Evolutionary conservation across 352 stramenopile species (phyloP).

Genomic region (Globisporangium spinosum): DNA sequence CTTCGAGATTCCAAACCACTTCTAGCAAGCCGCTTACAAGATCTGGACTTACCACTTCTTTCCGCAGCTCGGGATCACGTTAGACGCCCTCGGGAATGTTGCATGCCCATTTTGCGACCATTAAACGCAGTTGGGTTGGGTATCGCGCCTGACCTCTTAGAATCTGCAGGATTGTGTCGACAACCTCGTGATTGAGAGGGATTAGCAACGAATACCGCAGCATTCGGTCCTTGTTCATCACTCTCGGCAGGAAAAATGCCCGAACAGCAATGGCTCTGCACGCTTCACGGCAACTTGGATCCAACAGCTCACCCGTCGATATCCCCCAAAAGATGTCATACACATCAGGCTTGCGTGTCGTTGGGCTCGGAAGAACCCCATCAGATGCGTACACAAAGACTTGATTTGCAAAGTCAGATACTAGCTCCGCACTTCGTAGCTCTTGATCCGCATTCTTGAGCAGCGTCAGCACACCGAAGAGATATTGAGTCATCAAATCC

Average conservation of each 20-base stretch:
- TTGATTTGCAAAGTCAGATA: conserved; percentile 6
- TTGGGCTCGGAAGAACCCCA: neutral
- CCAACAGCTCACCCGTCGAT: neutral
- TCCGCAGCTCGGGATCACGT: neutral
- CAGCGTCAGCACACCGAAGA: neutral
- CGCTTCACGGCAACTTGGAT: neutral
- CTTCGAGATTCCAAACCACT: conserved; percentile 6
- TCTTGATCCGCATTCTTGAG: neutral
- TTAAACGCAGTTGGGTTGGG: neutral
- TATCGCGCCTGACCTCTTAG: neutral
- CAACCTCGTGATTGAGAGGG: neutral
- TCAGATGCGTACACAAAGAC: neutral
- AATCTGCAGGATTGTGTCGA: neutral
- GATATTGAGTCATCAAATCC: neutral
- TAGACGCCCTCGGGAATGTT: neutral
- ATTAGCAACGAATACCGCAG: conserved; percentile 8
- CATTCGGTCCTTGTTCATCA: conserved; percentile 9
- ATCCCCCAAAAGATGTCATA: conserved; percentile 12
- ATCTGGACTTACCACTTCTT: neutral
- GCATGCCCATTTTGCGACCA: neutral
- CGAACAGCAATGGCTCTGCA: neutral
- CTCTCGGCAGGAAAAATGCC: conserved; percentile 2
- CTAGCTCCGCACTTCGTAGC: neutral
- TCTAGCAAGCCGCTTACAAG: conserved; percentile 1
- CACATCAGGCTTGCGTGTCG: neutral